phyloP scores from a whole-genome alignment of 768 basidiomycete genomes.

The Tephrocybe sp. region DNA sequence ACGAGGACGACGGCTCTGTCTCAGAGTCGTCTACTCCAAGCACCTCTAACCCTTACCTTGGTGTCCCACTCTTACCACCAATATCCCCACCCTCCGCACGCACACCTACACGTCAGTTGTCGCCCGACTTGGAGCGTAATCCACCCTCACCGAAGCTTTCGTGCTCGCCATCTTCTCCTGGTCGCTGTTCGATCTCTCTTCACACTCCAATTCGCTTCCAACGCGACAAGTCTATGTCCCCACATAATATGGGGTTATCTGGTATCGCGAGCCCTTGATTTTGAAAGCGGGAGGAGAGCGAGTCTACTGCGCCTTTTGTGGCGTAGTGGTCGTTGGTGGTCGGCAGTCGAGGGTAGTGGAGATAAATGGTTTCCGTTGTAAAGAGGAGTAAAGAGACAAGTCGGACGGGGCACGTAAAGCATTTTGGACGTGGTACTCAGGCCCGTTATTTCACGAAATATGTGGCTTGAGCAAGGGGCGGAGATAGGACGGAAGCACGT shows the following conservation, averaged over 20 bases:
- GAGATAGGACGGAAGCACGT: too few species aligned
- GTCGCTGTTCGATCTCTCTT: neutral
- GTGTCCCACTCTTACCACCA: neutral
- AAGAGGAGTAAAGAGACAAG: neutral
- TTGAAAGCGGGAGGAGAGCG: neutral
- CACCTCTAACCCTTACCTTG: neutral
- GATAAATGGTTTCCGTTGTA: neutral
- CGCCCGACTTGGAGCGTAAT: neutral
- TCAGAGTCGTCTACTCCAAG: neutral
- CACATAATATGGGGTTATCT: neutral
- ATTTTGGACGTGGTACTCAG: too few species aligned
- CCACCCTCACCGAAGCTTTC: neutral
- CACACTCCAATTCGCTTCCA: conserved; percentile 5
- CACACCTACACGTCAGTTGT: conserved; percentile 2
- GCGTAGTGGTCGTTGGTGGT: neutral
- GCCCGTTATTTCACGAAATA: too few species aligned
- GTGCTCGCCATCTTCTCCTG: neutral
- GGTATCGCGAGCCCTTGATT: conserved; percentile 1
- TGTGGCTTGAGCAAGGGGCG: too few species aligned
- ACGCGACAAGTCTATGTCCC: conserved; percentile 5
- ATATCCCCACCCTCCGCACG: conserved; percentile 5
- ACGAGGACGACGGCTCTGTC: conserved; percentile 10
- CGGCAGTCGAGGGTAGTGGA: neutral
- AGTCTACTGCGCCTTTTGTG: neutral
- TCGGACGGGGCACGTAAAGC: too few species aligned